These are phyloP conservation scores for Aspergillus baeticus DNA, from an alignment of 495 filamentous ascomycete species.

Conservation along the genomic window DNA sequence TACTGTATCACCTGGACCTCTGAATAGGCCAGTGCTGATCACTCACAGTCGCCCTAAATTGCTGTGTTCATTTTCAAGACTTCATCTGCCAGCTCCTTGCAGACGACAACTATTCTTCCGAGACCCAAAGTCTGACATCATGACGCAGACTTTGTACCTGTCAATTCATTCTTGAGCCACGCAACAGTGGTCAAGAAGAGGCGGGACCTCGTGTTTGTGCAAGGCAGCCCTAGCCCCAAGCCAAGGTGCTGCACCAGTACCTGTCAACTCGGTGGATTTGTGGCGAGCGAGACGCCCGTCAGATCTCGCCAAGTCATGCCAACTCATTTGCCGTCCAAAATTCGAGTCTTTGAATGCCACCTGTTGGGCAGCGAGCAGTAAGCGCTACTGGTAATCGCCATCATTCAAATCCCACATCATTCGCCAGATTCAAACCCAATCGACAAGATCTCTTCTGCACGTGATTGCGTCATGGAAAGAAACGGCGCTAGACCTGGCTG, in stretches of 20 bases:
- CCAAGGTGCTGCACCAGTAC: not conserved
- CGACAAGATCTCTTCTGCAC: not conserved
- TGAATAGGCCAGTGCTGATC: not conserved
- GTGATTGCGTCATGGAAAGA: not conserved
- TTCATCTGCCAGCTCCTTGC: too few species aligned
- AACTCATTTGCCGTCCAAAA: not conserved
- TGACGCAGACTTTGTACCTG: too few species aligned
- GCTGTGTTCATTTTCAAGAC: too few species aligned
- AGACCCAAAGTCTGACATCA: too few species aligned
- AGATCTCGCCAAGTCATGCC: slow-evolving; percentile 1
- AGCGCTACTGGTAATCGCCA: not conserved
- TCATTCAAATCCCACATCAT: not conserved
- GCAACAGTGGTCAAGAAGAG: too few species aligned
- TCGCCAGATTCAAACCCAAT: not conserved
- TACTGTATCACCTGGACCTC: not conserved
- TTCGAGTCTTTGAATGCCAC: too few species aligned
- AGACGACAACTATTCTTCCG: too few species aligned
- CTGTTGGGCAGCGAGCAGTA: not conserved
- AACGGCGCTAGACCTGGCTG: not conserved
- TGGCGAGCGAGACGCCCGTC: not conserved
- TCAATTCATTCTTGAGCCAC: too few species aligned
- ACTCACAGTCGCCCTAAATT: too few species aligned
- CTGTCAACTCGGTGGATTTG: not conserved
- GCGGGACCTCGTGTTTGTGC: not conserved
- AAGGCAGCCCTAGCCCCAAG: too few species aligned